Evolutionary conservation across 148 eudicot species (phyloP).

Genomic region (Arctostaphylos glauca): DNA sequence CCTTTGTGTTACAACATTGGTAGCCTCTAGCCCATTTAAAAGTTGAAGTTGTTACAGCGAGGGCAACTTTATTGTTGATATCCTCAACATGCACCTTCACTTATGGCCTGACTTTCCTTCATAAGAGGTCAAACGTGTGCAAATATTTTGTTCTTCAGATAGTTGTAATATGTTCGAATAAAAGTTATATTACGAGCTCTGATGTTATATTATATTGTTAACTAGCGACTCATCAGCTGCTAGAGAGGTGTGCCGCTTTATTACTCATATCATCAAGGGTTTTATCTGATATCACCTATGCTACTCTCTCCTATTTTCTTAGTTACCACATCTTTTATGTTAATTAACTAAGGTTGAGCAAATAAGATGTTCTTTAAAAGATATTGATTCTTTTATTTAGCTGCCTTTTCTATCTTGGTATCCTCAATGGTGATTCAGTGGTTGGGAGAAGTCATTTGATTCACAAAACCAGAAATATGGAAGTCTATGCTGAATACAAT

Average conservation of each 20-base stretch:
- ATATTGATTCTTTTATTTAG: neutral
- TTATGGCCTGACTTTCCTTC: neutral
- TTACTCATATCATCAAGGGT: neutral
- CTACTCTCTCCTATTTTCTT: neutral
- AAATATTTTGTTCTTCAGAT: neutral
- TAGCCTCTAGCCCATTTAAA: neutral
- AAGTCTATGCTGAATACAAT: neutral
- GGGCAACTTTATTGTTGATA: neutral
- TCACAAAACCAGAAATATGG: neutral
- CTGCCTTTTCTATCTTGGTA: neutral
- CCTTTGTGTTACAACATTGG: neutral
- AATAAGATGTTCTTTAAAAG: neutral
- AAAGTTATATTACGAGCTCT: neutral
- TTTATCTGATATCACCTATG: neutral
- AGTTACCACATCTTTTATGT: neutral
- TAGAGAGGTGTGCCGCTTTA: neutral
- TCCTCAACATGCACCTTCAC: neutral
- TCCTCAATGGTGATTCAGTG: neutral
- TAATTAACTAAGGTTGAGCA: neutral
- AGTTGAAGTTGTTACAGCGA: neutral
- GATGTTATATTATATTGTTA: neutral
- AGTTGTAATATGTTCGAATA: neutral
- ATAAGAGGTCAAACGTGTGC: neutral
- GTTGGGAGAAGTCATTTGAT: neutral
- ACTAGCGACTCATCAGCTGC: neutral